A percentile compares a stretch with the other conserved stretches of the same genome.
Conservation (phyloP, 2,329 filamentous ascomycete species). For the Didymella segeticola region DNA sequence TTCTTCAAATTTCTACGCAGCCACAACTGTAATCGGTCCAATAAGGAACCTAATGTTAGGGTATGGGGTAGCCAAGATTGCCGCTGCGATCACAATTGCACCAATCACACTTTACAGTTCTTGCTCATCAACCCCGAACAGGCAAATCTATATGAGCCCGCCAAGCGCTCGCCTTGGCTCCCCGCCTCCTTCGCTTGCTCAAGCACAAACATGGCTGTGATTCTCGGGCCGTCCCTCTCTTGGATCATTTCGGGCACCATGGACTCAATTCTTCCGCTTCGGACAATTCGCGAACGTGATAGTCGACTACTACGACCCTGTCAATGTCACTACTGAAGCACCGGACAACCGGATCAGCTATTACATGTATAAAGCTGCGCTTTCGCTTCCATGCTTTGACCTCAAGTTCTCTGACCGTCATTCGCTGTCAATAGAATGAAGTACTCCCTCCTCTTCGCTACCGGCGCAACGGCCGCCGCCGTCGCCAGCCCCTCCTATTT, state of each 20-base stretch:
- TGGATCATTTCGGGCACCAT: not conserved
- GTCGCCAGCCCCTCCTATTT: conserved; percentile 10
- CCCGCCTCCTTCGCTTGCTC: not conserved
- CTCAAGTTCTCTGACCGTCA: not conserved
- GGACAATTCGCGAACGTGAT: not conserved
- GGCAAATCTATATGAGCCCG: conserved; percentile 2
- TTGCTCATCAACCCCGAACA: not conserved
- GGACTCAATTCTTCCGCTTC: conserved; percentile 7
- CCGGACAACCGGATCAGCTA: not conserved
- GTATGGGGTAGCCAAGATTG: not conserved
- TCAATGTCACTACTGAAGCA: not conserved
- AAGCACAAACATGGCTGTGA: not conserved
- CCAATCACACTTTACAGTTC: not conserved
- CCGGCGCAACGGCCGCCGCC: conserved; percentile 6
- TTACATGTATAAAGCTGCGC: too few relatives aligned
- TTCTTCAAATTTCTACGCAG: too few relatives aligned
- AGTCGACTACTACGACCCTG: not conserved
- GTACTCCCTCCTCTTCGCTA: not conserved
- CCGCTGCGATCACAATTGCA: not conserved
- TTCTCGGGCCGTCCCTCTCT: conserved; percentile 5
- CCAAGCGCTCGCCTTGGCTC: conserved; percentile 12
- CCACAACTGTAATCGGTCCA: too few relatives aligned
- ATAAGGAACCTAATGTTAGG: not conserved
- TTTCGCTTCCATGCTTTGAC: not conserved
- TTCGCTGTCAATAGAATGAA: not conserved